A percentile compares a stretch with the other conserved stretches of the same genome.
Evolutionary conservation across 1,284 basidiomycete species (phyloP).

Genomic region (Puccinia coronata): DNA sequence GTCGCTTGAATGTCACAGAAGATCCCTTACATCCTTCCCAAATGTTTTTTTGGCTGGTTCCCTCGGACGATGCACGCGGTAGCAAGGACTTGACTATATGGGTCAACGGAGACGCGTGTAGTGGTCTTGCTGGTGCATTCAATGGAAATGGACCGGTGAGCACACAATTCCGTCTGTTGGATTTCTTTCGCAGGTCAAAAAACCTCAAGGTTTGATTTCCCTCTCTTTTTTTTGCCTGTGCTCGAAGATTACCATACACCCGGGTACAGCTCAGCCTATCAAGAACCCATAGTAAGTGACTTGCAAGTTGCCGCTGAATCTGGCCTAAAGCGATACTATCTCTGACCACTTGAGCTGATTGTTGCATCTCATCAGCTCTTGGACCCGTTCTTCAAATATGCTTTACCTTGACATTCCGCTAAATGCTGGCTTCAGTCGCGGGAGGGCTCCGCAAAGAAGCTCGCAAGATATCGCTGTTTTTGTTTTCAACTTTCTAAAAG

Average conservation of each 20-base stretch:
- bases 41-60: slow-evolving; percentile 85
- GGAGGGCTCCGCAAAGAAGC: slow-evolving; percentile 66
- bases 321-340: background rate
- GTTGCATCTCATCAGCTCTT: slow-evolving; percentile 5
- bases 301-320: slow-evolving; percentile 65
- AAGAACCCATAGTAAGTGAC: slow-evolving; percentile 76
- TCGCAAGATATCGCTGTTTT: slow-evolving; percentile 58
- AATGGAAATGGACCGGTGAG: slow-evolving; percentile 74
- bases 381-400: slow-evolving; percentile 29
- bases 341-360: background rate
- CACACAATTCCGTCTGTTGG: background rate
- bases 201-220: background rate
- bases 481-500: slow-evolving; percentile 57
- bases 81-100: slow-evolving; percentile 66
- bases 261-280: slow-evolving; percentile 68
- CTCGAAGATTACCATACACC: slow-evolving; percentile 62
- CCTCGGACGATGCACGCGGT: slow-evolving; percentile 71
- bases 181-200: background rate
- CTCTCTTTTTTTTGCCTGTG: background rate
- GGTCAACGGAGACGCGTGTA: slow-evolving; percentile 66
- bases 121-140: slow-evolving; percentile 72
- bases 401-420: slow-evolving; percentile 81
- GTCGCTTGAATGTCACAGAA: slow-evolving; percentile 70
- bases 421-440: slow-evolving; percentile 77
- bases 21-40: slow-evolving; percentile 68